Percentiles rank a stretch among this genome's conserved stretches.
Evolutionary conservation across 768 basidiomycete species (phyloP).

Genomic region (Macrocybe gigantea): DNA sequence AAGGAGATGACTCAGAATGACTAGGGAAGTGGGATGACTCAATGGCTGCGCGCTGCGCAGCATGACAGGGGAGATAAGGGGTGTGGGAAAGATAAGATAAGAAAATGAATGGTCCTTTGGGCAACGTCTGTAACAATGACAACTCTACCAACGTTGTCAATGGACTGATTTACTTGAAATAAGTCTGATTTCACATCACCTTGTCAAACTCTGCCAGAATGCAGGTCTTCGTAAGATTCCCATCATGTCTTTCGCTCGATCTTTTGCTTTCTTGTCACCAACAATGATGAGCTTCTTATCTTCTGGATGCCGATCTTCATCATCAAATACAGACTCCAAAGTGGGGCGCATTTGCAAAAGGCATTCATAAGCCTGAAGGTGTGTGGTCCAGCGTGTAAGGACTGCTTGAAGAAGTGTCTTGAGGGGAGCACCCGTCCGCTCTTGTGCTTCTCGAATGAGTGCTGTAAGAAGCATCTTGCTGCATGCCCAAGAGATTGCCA

Average conservation of each 20-base stretch:
- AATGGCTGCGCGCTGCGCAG: too few relatives aligned
- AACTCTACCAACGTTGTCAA: constrained; percentile 15
- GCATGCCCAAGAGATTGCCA: constrained; percentile 31
- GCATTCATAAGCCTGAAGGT: constrained; percentile 25
- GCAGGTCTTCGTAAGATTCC: constrained; percentile 13
- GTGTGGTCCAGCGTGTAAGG: constrained; percentile 30
- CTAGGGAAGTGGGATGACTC: too few relatives aligned
- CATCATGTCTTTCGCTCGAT: constrained; percentile 21
- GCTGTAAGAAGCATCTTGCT: constrained; percentile 15
- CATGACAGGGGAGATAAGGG: too few relatives aligned
- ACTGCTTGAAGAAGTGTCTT: constrained; percentile 23
- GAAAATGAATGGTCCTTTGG: too few relatives aligned
- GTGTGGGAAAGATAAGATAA: too few relatives aligned
- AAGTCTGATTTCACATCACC: constrained; percentile 12
- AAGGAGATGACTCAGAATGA: too few relatives aligned
- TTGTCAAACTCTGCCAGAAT: constrained; percentile 23
- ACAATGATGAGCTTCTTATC: constrained; percentile 12
- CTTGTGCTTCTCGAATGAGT: constrained; percentile 5
- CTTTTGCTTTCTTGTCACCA: constrained; percentile 17
- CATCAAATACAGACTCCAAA: constrained; percentile 12
- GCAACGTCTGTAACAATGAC: too few relatives aligned
- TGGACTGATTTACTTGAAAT: constrained; percentile 2
- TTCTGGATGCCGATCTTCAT: constrained; percentile 9
- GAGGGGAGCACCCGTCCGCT: constrained; percentile 3
- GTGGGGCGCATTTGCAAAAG: constrained; percentile 19